Conservation (phyloP, 306 rosid species). For the Castanea crenata region DNA sequence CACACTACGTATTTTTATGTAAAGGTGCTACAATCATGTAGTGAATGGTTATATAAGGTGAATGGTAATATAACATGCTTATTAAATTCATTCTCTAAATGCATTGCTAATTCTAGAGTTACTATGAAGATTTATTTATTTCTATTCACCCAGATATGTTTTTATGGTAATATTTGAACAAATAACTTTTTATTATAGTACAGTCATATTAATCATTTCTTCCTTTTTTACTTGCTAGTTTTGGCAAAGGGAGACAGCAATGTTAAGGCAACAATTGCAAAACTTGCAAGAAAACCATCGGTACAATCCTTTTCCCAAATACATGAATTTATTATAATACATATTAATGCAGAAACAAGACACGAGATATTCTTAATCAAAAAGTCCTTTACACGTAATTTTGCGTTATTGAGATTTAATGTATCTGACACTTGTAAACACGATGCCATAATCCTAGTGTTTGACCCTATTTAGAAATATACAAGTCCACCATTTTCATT, state of each 20-base stretch:
- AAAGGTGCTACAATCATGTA: neutral
- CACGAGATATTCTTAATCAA: neutral
- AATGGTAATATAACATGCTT: neutral
- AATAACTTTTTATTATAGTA: neutral
- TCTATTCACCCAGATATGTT: neutral
- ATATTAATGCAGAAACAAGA: neutral
- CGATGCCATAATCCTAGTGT: neutral
- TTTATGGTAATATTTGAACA: neutral
- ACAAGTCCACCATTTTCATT: neutral
- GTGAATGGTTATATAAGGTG: neutral
- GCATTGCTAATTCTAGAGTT: neutral
- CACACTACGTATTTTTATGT: neutral
- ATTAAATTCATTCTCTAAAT: neutral
- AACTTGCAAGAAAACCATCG: constrained; percentile 77
- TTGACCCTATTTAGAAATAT: neutral
- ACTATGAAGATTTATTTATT: neutral
- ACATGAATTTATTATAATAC: neutral
- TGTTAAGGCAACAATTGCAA: constrained; percentile 77
- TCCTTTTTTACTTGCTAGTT: constrained; percentile 44
- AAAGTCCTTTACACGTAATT: neutral
- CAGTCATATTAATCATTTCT: constrained; percentile 13
- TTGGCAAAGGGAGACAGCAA: constrained; percentile 90
- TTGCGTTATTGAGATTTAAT: neutral
- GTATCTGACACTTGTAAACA: neutral
- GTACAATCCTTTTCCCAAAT: constrained; percentile 32